Evolutionary conservation across 306 rosid species (phyloP), one percentile per base, ranked within the genome.

Genomic region (Astragalus membranaceus): DNA sequence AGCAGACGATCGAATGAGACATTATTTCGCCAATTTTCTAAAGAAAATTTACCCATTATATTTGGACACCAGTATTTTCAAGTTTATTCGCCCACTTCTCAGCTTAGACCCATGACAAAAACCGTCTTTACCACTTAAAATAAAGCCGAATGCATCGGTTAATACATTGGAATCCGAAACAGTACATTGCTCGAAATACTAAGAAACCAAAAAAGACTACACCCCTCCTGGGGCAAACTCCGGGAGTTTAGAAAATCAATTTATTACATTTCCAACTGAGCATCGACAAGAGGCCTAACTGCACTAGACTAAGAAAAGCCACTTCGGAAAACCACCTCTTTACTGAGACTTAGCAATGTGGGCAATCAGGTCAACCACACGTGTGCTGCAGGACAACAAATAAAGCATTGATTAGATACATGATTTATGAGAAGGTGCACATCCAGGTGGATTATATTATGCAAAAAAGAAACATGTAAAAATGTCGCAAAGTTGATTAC

Each of bases 321-420:
- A 44, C 23, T 49, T 39, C 8, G 48, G 17, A 59, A 52, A 33
- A 68, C 48, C 2, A 36, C 51, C 42, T 10, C 17, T 66, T 84
- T 58, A 84, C 39, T 54, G 49, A 78, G 69, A 6, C 14, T 61
- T 68, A 0, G 92, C 86, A 10, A 90, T 29, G 41, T 90, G 86
- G 15, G 3, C 72, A 29, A 90, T 71, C 85, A 90, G 67, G 64
- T 90, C 95, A 26, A 90, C 77, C 29, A 88, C 95, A 37, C 96
- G 95, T 8, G 87, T 14, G 76, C 93, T 90, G 91, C 83, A 79
- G 29, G 11, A 74, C 16, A 49, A 58, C 57, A 48, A 3, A 57
- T 8, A 64, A 49, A 37, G 35, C 17, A 67, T 14, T 8, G 3
- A 78, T 73, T 78, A 78, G 66, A 54, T 6, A 6, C 7, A 2